These are phyloP conservation scores for Cytospora paraplurivora DNA, from an alignment of 2,329 filamentous ascomycete genomes.

Conservation along the genomic window DNA sequence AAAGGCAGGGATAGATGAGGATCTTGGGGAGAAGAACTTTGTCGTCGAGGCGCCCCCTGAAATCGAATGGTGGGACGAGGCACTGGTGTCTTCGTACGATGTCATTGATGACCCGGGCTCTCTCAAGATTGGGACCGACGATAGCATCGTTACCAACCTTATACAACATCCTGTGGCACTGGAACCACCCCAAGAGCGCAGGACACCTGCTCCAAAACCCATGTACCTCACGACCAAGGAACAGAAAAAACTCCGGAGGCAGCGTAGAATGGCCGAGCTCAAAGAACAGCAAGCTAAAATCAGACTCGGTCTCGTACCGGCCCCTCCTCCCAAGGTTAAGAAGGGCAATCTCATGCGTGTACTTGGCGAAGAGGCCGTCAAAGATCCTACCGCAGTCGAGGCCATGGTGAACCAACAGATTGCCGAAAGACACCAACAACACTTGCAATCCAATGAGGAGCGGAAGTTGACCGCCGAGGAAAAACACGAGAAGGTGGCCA, in stretches of 20 bases:
- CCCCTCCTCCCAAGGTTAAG: constrained; percentile 93
- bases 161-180: constrained; percentile 91
- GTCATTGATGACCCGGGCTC: constrained; percentile 64
- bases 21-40: constrained; percentile 85
- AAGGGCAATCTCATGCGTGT: constrained; percentile 98
- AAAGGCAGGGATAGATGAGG: constrained; percentile 92
- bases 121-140: constrained; percentile 74
- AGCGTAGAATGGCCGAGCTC: constrained; percentile 86
- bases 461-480: constrained; percentile 89
- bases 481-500: constrained; percentile 76
- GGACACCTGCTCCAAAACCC: constrained; percentile 75
- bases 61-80: constrained; percentile 98
- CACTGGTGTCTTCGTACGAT: constrained; percentile 75
- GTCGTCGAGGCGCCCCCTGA: constrained; percentile 80
- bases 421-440: constrained; percentile 77
- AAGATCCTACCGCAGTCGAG: constrained; percentile 96
- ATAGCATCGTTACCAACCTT: constrained; percentile 86
- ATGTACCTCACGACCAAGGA: constrained; percentile 92
- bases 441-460: constrained; percentile 77
- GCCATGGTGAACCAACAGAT: constrained; percentile 92
- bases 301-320: constrained; percentile 82
- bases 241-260: constrained; percentile 85
- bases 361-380: constrained; percentile 84
- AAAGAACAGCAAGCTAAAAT: constrained; percentile 98
- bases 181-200: constrained; percentile 88